Conservation (phyloP, 2,329 filamentous ascomycete genomes). For the Fusarium coffeatum region DNA sequence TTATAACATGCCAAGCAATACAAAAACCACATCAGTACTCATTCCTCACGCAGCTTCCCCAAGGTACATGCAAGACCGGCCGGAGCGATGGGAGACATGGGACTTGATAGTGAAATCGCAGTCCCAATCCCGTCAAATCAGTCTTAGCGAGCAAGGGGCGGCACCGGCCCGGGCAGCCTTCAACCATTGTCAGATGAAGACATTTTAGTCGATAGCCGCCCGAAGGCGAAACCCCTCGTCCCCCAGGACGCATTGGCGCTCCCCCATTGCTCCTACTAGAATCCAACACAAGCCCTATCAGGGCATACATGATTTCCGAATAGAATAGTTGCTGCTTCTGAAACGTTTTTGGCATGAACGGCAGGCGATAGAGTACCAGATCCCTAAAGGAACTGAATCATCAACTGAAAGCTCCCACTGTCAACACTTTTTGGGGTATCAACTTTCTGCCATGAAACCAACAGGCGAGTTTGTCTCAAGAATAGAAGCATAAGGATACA, state of each 20-base stretch:
- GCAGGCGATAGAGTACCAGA: constrained; percentile 21
- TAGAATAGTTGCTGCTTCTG: constrained; percentile 31
- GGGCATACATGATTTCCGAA: constrained; percentile 38
- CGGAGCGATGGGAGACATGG: constrained; percentile 25
- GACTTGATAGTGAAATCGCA: constrained; percentile 12
- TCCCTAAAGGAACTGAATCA: constrained; percentile 34
- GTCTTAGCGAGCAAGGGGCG: constrained; percentile 17
- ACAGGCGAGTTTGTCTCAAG: constrained; percentile 43
- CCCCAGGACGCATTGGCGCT: constrained; percentile 20
- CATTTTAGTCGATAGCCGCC: constrained; percentile 30
- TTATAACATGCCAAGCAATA: constrained; percentile 44
- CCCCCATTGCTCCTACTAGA: constrained; percentile 35
- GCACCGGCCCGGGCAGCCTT: constrained; percentile 27
- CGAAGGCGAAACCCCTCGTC: constrained; percentile 23
- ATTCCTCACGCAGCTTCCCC: constrained; percentile 43
- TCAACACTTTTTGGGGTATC: constrained; percentile 53
- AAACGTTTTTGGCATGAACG: constrained; percentile 35
- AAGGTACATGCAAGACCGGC: constrained; percentile 37
- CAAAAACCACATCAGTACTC: constrained; percentile 32
- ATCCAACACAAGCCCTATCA: constrained; percentile 23
- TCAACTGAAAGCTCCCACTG: constrained; percentile 40
- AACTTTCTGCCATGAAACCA: constrained; percentile 49
- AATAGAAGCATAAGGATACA: constrained; percentile 43
- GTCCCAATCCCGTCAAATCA: constrained; percentile 23
- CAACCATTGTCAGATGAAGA: constrained; percentile 21